Conservation (phyloP, 495 filamentous ascomycete genomes). For the Talaromyces adpressus region DNA sequence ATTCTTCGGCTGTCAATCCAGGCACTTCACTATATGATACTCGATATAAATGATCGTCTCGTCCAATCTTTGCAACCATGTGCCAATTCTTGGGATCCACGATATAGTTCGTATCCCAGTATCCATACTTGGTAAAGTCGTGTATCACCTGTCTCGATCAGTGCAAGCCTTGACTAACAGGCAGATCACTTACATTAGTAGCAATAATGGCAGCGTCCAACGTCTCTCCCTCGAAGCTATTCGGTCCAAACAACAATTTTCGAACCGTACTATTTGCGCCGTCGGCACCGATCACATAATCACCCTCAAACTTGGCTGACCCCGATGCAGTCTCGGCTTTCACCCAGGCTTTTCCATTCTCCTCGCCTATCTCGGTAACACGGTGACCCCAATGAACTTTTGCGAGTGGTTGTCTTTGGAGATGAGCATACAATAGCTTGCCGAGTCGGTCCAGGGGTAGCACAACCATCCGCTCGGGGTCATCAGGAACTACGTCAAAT, state of each 20-base stretch:
- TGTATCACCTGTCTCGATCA: conserved; percentile 41
- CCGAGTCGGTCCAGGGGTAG: conserved; percentile 40
- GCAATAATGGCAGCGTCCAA: conserved; percentile 53
- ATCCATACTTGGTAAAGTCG: conserved; percentile 47
- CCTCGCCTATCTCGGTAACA: conserved; percentile 43
- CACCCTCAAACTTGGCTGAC: conserved; percentile 33
- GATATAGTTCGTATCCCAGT: conserved; percentile 52
- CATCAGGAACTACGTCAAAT: conserved; percentile 21
- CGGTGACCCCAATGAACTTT: conserved; percentile 41
- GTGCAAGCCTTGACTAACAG: not conserved
- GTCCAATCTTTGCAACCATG: conserved; percentile 53
- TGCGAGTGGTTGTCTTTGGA: conserved; percentile 33
- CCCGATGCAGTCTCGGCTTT: conserved; percentile 41
- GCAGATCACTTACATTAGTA: conserved; percentile 43
- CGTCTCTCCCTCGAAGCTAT: conserved; percentile 51
- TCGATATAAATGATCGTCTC: conserved; percentile 49
- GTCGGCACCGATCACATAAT: conserved; percentile 54
- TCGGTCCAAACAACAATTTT: conserved; percentile 48
- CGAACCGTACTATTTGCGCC: conserved; percentile 50
- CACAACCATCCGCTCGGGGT: conserved; percentile 38
- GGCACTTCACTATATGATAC: conserved; percentile 52
- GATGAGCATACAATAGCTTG: conserved; percentile 39
- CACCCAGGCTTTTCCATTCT: conserved; percentile 40
- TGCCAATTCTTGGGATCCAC: conserved; percentile 53
- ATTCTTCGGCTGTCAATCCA: conserved; percentile 45